Evolutionary conservation across 768 basidiomycete species (phyloP), one percentile per base, ranked within the genome.

Genomic region (Russula sp.): DNA sequence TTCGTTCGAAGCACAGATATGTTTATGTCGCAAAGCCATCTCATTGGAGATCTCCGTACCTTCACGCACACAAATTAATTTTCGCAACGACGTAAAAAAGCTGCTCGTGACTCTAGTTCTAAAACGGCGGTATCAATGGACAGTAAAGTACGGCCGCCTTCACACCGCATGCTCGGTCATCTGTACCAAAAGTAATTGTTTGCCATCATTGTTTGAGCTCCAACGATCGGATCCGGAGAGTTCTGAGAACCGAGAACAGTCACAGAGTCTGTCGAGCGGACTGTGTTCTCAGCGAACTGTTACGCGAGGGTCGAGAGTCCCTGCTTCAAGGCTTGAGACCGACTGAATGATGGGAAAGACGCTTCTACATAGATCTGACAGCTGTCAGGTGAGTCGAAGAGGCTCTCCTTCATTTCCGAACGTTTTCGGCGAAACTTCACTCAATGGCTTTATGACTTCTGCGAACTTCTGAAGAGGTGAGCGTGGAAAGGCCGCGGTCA

Each of bases 311-410:
- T 6, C 49, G 10, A 20, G 18, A 18, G 48, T 39, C 10, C 57
- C 20, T 7, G 49, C 18, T 10, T n/a, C 49, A 44, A 32, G 40
- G 40, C 39, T 32, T 34, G 20, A 35, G 56, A 34, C 56, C 11
- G 42, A 39, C 62, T 27, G n/a, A 27, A 44, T 9, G 42, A 57
- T 52, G 62, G 48, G 62, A 57, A 39, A 27, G 14, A n/a, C 37
- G 40, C 44, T 63, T 62, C 55, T 45, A 42, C n/a, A 50, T 34
- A 45, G 55, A 58, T 52, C 56, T 58, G 57, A 47, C 62, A 63
- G 51, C 62, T 63, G 62, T 63, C 62, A 63, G 62, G 51, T 63
- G 62, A 20, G 37, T 53, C 37, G 62, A 58, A 62, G 56, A 44
- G 48, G 34, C 13, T 39, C 42, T 20, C 20, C 27, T 47, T 61